Base-by-base conservation (phyloP, 108 stramenopile species). In the Cyclostephanos tholiformis region DNA sequence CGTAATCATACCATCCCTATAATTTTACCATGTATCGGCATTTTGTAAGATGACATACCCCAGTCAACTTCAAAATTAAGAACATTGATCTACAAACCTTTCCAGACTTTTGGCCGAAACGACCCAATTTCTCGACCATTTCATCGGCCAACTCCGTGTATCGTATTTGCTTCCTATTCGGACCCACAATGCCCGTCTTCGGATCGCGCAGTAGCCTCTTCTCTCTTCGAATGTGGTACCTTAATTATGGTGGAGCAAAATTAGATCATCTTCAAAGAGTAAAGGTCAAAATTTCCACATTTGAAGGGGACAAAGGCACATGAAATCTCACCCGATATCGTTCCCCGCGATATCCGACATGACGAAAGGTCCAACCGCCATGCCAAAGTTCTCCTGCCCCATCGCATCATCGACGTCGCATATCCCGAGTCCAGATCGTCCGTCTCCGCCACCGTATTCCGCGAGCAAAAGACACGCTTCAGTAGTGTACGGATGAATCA, bases 281-380 rank as follows among this genome's bases (percentile, higher is more conserved):
- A 50, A 27, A 38, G 65, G 50, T 35, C 30, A 11, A 59, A 22
- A 50, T 39, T 32, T 6, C 43, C 35, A 56, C 49, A 69, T 57
- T 64, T 74, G 36, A 6, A 64, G 12, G 38, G 17, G 19, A 41
- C 0, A 19, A 39, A 49, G 79, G n/a, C n/a, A n/a, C n/a, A 32
- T 16, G 23, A 9, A 72, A 62, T 52, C 76, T 63, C 39, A 77
- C 76, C 95, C 95, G 75, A 98, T 88, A 78, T 97, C 98, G 63
- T 95, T 95, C 14, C 98, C 98, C 13, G 98, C 97, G 44, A 99
- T 72, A 74, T 99, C 98, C 27, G 83, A 83, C 87, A 98, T 95
- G 69, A 84, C 71, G 61, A 99, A 92, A 13, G 96, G 96, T 7
- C 95, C 95, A 39, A 92, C 78, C 2, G 96, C 90, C 84, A 95